These are phyloP conservation scores for Candida pseudofarinosa DNA, from an alignment of 805 yeast species.

Conservation along the genomic window DNA sequence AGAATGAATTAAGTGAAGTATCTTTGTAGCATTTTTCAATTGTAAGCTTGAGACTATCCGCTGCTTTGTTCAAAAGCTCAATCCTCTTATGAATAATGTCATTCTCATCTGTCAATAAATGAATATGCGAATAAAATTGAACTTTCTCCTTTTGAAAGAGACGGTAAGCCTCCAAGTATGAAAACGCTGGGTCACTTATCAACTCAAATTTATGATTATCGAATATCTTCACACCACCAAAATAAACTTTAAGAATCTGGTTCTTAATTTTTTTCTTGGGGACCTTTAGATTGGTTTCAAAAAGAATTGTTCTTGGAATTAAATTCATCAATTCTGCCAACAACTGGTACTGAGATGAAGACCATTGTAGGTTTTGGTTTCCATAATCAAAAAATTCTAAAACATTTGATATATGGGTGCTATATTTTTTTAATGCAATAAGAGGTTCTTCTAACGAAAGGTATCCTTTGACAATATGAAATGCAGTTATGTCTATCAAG, in stretches of 20 bases:
- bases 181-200: slow-evolving; percentile 25
- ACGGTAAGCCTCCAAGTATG: slow-evolving; percentile 21
- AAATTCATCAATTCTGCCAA: slow-evolving; percentile 53
- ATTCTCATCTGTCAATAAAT: background rate
- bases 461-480: slow-evolving; percentile 60
- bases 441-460: slow-evolving; percentile 57
- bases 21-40: background rate
- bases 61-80: background rate
- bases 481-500: slow-evolving; percentile 56
- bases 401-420: slow-evolving; percentile 56
- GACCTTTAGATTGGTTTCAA: slow-evolving; percentile 10
- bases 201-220: slow-evolving; percentile 21
- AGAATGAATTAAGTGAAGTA: background rate
- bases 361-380: slow-evolving; percentile 42
- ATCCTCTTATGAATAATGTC: background rate
- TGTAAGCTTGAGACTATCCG: background rate
- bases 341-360: slow-evolving; percentile 60
- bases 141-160: background rate
- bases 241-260: slow-evolving; percentile 12
- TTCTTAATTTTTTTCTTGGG: slow-evolving; percentile 12
- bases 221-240: slow-evolving; percentile 31
- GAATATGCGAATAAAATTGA: background rate
- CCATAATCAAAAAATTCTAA: slow-evolving; percentile 26
- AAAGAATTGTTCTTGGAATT: slow-evolving; percentile 42
- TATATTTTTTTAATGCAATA: slow-evolving; percentile 59